A percentile compares a stretch with the other conserved stretches of the same genome.
phyloP scores from a whole-genome alignment of 2,329 filamentous ascomycete species.

The Lecanosticta acicola region DNA sequence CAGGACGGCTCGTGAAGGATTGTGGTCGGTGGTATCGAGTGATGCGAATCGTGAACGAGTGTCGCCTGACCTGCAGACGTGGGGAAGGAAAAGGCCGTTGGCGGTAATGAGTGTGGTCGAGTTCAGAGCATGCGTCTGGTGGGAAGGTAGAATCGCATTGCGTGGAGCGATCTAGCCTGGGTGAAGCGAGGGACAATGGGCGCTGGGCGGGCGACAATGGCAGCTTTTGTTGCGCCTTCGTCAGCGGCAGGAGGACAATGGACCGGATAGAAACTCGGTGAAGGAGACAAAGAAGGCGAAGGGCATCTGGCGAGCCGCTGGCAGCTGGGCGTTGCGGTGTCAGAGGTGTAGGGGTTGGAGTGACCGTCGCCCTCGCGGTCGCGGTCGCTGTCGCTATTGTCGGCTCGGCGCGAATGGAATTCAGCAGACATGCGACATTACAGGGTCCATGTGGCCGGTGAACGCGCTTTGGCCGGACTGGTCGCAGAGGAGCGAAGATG shows the following conservation, averaged over 20 bases:
- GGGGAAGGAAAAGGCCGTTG: conserved; percentile 1
- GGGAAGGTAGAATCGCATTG: conserved; percentile 3
- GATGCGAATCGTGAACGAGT: neutral
- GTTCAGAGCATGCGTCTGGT: conserved; percentile 2
- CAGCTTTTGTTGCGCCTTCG: neutral
- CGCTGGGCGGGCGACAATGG: neutral
- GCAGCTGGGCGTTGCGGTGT: neutral
- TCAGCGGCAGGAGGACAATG: neutral
- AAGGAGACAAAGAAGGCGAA: conserved; percentile 7
- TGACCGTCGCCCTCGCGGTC: neutral
- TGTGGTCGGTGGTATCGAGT: conserved; percentile 1
- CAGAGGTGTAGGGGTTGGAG: no score
- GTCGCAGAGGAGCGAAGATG: neutral
- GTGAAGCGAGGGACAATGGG: conserved; percentile 2
- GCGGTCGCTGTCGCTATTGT: neutral
- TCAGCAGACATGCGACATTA: no score
- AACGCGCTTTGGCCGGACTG: neutral
- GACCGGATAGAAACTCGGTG: no score
- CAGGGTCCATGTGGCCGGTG: neutral
- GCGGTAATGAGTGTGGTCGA: conserved; percentile 5
- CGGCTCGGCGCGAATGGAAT: no score
- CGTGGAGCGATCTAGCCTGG: neutral
- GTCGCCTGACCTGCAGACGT: conserved; percentile 20
- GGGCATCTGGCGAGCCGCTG: conserved; percentile 4
- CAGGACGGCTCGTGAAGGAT: conserved; percentile 2